Conservation (phyloP, 2,329 filamentous ascomycete species). For the Apiospora sp. region DNA sequence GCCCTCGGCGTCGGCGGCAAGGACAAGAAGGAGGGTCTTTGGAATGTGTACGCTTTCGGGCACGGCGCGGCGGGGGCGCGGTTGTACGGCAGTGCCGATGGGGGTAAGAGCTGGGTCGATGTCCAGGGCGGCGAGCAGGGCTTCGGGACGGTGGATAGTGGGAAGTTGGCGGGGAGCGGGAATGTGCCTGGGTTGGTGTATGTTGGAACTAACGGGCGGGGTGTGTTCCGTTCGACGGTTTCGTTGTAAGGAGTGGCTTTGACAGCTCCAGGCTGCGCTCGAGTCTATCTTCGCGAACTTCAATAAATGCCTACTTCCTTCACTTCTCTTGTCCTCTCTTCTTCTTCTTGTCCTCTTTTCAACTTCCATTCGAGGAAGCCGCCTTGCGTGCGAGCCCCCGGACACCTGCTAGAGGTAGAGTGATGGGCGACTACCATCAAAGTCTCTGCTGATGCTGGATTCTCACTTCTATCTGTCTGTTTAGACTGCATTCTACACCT, state of each 20-base stretch:
- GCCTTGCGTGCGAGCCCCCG: too few relatives aligned
- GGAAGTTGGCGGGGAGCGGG: slow-evolving; percentile 52
- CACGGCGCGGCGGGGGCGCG: slow-evolving; percentile 50
- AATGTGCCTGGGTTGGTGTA: slow-evolving; percentile 56
- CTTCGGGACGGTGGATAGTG: slow-evolving; percentile 53
- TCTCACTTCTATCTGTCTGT: too few relatives aligned
- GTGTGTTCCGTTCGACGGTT: slow-evolving; percentile 50
- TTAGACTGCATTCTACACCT: too few relatives aligned
- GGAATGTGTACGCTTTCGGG: slow-evolving; percentile 59
- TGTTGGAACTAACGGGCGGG: slow-evolving; percentile 59
- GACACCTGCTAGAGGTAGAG: too few relatives aligned
- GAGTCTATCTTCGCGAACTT: too few relatives aligned
- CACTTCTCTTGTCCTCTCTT: too few relatives aligned
- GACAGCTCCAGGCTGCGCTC: background rate
- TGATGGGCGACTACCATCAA: too few relatives aligned
- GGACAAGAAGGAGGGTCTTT: slow-evolving; percentile 42
- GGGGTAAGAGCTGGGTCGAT: slow-evolving; percentile 54
- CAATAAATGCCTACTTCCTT: too few relatives aligned
- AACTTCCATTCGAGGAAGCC: too few relatives aligned
- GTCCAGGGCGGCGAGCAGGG: slow-evolving; percentile 53
- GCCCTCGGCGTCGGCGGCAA: slow-evolving; percentile 51
- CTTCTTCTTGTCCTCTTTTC: too few relatives aligned
- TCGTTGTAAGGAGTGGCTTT: slow-evolving; percentile 26
- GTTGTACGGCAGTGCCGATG: slow-evolving; percentile 54
- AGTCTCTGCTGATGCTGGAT: too few relatives aligned